Evolutionary conservation across 371 early-diverging fungal genomes (phyloP).

Genomic region (Amoeboaphelidium protococcarum): DNA sequence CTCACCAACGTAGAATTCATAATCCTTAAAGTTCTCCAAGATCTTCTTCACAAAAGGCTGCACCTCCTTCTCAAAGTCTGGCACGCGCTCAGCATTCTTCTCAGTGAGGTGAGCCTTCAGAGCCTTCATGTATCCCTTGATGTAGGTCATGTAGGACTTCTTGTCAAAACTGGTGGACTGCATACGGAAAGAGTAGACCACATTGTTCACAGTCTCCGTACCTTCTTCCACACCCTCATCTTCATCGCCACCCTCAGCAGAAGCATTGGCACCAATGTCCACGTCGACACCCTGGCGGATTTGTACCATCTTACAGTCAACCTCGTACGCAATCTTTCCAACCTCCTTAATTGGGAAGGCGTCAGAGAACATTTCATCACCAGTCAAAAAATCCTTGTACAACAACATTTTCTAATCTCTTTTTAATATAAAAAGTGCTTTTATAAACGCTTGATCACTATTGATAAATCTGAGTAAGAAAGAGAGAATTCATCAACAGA

Average conservation of each 20-base stretch:
- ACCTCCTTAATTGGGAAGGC: slow-evolving; percentile 41
- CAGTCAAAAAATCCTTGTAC: slow-evolving; percentile 6
- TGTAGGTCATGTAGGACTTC: slow-evolving; percentile 67
- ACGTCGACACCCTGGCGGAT: slow-evolving; percentile 27
- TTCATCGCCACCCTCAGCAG: slow-evolving; percentile 45
- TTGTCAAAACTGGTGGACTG: slow-evolving; percentile 52
- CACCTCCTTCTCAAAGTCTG: slow-evolving; percentile 37
- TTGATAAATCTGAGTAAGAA: no score
- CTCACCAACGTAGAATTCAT: slow-evolving; percentile 72
- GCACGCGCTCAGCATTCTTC: slow-evolving; percentile 33
- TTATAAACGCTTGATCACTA: no score
- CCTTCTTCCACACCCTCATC: slow-evolving; percentile 34
- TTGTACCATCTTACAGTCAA: slow-evolving; percentile 35
- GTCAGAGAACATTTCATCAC: slow-evolving; percentile 75
- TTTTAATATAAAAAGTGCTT: no score
- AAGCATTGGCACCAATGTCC: slow-evolving; percentile 81
- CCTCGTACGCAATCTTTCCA: slow-evolving; percentile 41
- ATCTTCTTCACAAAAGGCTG: slow-evolving; percentile 40
- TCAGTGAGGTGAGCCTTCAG: slow-evolving; percentile 28
- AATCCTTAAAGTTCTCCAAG: slow-evolving; percentile 52
- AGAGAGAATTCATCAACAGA: no score
- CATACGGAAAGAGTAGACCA: slow-evolving; percentile 55
- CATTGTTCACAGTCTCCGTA: slow-evolving; percentile 45
- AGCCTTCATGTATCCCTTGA: slow-evolving; percentile 56
- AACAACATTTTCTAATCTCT: neutral